Percentiles rank a stretch among this genome's conserved stretches.
These are phyloP conservation scores for Avena insularis DNA, from an alignment of 176 grass and related monocot genomes.

Conservation along the genomic window DNA sequence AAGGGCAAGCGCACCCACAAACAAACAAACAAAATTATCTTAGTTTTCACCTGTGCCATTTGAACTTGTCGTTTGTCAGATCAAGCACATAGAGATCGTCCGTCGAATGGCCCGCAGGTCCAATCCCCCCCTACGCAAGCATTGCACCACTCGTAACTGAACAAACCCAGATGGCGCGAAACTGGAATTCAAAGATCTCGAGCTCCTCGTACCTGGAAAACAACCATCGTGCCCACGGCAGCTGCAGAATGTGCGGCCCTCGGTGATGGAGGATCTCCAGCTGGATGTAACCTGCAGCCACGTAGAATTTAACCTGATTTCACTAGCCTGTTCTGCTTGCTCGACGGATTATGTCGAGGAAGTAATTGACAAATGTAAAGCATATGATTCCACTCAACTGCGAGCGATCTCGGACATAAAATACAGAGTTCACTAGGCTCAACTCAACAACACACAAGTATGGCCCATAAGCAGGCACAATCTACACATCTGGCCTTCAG, in stretches of 20 bases:
- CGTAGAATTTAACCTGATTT: conserved; percentile 11
- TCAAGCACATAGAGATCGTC: conserved; percentile 98
- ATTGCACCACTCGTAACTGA: conserved; percentile 28
- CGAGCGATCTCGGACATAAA: neutral
- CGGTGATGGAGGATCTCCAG: conserved; percentile 79
- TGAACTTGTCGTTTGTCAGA: conserved; percentile 98
- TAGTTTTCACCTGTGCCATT: conserved; percentile 86
- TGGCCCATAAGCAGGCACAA: neutral
- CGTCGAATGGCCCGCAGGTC: conserved; percentile 93
- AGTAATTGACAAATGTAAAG: conserved; percentile 12
- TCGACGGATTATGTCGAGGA: neutral
- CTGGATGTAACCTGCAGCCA: conserved; percentile 66
- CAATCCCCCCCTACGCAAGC: conserved; percentile 80
- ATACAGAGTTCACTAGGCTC: conserved; percentile 8
- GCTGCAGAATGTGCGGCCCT: conserved; percentile 92
- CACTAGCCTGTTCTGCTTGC: neutral
- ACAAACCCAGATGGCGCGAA: conserved; percentile 29
- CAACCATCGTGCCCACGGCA: conserved; percentile 94
- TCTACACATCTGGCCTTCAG: neutral
- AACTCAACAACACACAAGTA: neutral
- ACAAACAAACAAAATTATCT: conserved; percentile 16
- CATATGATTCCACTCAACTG: conserved; percentile 4
- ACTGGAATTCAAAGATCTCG: conserved; percentile 17
- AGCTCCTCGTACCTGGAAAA: conserved; percentile 75
- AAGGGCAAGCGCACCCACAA: conserved; percentile 7